Evolutionary conservation across 2,329 filamentous ascomycete species (phyloP).

Genomic region (Ilyonectria robusta): DNA sequence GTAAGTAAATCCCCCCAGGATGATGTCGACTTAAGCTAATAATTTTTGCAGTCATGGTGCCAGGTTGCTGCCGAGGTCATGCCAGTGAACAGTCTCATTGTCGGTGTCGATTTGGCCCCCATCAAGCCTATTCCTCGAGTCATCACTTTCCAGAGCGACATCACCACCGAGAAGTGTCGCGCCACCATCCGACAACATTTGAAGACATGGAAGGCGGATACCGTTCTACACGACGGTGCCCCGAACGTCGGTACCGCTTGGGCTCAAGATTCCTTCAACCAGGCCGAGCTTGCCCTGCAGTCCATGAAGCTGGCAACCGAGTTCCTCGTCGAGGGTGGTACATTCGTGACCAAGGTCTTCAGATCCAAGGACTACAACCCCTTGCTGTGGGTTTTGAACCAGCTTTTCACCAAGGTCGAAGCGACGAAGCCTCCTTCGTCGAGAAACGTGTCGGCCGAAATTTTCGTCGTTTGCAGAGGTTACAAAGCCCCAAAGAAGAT

Average conservation of each 20-base stretch:
- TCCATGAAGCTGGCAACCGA: slow-evolving; percentile 95
- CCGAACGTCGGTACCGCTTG: slow-evolving; percentile 98
- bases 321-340: slow-evolving; percentile 89
- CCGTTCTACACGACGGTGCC: slow-evolving; percentile 95
- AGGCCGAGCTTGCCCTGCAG: slow-evolving; percentile 92
- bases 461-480: slow-evolving; percentile 96
- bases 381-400: slow-evolving; percentile 96
- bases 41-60: slow-evolving; percentile 82
- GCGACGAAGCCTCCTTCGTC: slow-evolving; percentile 97
- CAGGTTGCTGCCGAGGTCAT: slow-evolving; percentile 97
- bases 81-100: slow-evolving; percentile 89
- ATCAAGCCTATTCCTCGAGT: slow-evolving; percentile 96
- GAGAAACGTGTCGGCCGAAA: slow-evolving; percentile 96
- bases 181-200: slow-evolving; percentile 90
- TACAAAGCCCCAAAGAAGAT: slow-evolving; percentile 96
- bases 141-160: slow-evolving; percentile 97
- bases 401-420: slow-evolving; percentile 94
- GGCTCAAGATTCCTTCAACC: slow-evolving; percentile 98
- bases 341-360: slow-evolving; percentile 98
- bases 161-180: slow-evolving; percentile 96
- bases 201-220: slow-evolving; percentile 97
- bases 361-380: slow-evolving; percentile 97
- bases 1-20: slow-evolving; percentile 61
- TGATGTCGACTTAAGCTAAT: slow-evolving; percentile 44
- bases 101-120: slow-evolving; percentile 93